Conservation (phyloP, 768 basidiomycete species). For the Amanita fuliginea region DNA sequence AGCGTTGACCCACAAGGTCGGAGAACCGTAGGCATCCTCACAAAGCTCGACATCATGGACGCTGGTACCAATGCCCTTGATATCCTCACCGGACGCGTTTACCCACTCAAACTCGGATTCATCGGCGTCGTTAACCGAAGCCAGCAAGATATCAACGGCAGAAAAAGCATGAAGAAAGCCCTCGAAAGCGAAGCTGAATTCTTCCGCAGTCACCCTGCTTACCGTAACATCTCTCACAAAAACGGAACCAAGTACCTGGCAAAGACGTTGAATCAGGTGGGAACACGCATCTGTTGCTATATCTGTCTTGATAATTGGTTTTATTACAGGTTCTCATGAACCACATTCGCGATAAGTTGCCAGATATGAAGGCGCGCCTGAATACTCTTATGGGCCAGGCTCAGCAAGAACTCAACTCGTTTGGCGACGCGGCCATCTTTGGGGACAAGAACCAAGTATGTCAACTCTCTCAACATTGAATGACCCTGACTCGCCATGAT, state of each 20-base stretch:
- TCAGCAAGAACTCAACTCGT: slow-evolving; percentile 94
- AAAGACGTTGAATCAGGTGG: slow-evolving; percentile 85
- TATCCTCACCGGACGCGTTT: slow-evolving; percentile 66
- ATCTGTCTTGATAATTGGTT: background rate
- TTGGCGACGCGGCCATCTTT: slow-evolving; percentile 86
- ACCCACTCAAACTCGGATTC: slow-evolving; percentile 96
- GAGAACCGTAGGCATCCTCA: slow-evolving; percentile 91
- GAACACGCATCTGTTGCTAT: slow-evolving; percentile 10
- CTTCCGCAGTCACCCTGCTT: slow-evolving; percentile 82
- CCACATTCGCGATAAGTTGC: slow-evolving; percentile 96
- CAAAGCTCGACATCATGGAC: slow-evolving; percentile 98
- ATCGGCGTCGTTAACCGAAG: slow-evolving; percentile 97
- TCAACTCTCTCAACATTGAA: background rate
- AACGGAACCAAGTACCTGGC: slow-evolving; percentile 96
- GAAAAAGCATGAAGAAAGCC: slow-evolving; percentile 80
- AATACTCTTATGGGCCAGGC: slow-evolving; percentile 99
- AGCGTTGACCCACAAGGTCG: slow-evolving; percentile 93
- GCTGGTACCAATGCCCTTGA: slow-evolving; percentile 84
- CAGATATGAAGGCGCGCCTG: slow-evolving; percentile 97
- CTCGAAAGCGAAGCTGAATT: slow-evolving; percentile 81
- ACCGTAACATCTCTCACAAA: slow-evolving; percentile 92
- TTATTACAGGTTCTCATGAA: slow-evolving; percentile 72
- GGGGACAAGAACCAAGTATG: slow-evolving; percentile 80
- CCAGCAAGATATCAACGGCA: slow-evolving; percentile 91
- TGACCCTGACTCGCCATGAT: slow-evolving; percentile 8